Evolutionary conservation across 2,329 filamentous ascomycete genomes (phyloP).

Genomic region (Pestalotiopsis sp.): DNA sequence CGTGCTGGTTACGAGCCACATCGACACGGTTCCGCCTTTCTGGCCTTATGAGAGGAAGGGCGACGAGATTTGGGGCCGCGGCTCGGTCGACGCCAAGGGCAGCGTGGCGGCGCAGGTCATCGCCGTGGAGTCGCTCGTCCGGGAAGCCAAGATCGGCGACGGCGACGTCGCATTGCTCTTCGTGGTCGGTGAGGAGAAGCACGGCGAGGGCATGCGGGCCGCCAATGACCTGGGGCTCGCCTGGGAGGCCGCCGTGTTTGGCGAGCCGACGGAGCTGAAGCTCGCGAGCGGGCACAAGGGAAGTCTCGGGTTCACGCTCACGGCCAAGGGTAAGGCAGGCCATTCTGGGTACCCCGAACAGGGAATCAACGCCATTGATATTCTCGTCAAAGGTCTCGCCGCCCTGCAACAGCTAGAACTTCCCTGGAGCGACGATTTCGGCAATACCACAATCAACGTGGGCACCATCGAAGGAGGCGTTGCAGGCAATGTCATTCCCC

Average conservation of each 20-base stretch:
- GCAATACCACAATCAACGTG: slow-evolving; percentile 8
- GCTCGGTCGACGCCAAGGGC: slow-evolving; percentile 12
- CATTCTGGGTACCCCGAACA: slow-evolving; percentile 12
- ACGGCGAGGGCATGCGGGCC: slow-evolving; percentile 64
- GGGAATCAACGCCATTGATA: slow-evolving; percentile 8
- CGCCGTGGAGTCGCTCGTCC: slow-evolving; percentile 44
- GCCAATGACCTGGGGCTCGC: slow-evolving; percentile 44
- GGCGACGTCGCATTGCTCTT: slow-evolving; percentile 47
- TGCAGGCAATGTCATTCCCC: slow-evolving; percentile 10
- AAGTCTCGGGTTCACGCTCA: slow-evolving; percentile 57
- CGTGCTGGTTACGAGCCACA: slow-evolving; percentile 61
- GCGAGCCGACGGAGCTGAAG: slow-evolving; percentile 71
- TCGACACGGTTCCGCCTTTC: slow-evolving; percentile 62
- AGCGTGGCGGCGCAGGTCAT: slow-evolving; percentile 55
- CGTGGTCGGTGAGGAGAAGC: slow-evolving; percentile 67
- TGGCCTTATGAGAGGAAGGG: slow-evolving; percentile 24
- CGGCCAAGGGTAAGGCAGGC: slow-evolving; percentile 61
- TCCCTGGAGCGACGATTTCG: background rate
- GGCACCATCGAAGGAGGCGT: slow-evolving; percentile 10
- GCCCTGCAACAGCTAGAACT: background rate
- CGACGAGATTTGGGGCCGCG: slow-evolving; percentile 11
- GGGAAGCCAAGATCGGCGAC: slow-evolving; percentile 29
- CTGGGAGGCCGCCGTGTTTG: slow-evolving; percentile 68
- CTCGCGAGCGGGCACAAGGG: slow-evolving; percentile 74
- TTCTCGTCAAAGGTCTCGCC: background rate